Evolutionary conservation across 2,329 filamentous ascomycete species (phyloP).

Genomic region (Thelonectria discophora): DNA sequence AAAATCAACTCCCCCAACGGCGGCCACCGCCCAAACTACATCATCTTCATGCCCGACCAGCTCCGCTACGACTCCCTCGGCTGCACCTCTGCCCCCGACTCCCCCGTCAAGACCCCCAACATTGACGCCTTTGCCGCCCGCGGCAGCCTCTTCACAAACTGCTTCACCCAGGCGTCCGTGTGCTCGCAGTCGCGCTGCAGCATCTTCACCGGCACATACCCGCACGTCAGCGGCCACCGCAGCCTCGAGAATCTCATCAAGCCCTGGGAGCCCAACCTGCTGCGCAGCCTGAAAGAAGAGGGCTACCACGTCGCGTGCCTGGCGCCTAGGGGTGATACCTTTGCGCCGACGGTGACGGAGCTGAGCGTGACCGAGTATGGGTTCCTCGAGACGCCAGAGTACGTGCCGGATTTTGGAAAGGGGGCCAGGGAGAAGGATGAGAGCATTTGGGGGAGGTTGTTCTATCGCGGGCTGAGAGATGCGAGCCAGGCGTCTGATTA

Average conservation of each 20-base stretch:
- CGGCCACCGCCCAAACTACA: slow-evolving; percentile 46
- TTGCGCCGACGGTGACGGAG: slow-evolving; percentile 54
- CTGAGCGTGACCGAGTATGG: slow-evolving; percentile 56
- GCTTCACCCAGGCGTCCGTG: slow-evolving; percentile 55
- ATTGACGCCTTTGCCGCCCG: slow-evolving; percentile 52
- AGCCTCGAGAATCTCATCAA: slow-evolving; percentile 58
- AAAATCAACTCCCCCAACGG: slow-evolving; percentile 41
- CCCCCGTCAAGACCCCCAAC: slow-evolving; percentile 49
- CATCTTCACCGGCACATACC: slow-evolving; percentile 58
- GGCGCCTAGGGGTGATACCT: slow-evolving; percentile 53
- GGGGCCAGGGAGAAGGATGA: slow-evolving; percentile 39
- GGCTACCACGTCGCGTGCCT: slow-evolving; percentile 59
- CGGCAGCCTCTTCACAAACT: slow-evolving; percentile 55
- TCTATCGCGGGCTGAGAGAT: slow-evolving; percentile 54
- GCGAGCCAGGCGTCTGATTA: slow-evolving; percentile 52
- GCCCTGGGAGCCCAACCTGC: slow-evolving; percentile 58
- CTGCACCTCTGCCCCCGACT: slow-evolving; percentile 43
- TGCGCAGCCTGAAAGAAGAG: slow-evolving; percentile 53
- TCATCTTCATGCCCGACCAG: slow-evolving; percentile 60
- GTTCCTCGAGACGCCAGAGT: slow-evolving; percentile 51
- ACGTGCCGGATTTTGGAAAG: slow-evolving; percentile 44
- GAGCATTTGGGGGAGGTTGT: slow-evolving; percentile 50
- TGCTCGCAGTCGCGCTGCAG: slow-evolving; percentile 57
- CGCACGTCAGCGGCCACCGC: slow-evolving; percentile 56
- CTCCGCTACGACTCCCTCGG: slow-evolving; percentile 55